Conservation (phyloP, 2,329 filamentous ascomycete genomes). For the Fusarium napiforme region DNA sequence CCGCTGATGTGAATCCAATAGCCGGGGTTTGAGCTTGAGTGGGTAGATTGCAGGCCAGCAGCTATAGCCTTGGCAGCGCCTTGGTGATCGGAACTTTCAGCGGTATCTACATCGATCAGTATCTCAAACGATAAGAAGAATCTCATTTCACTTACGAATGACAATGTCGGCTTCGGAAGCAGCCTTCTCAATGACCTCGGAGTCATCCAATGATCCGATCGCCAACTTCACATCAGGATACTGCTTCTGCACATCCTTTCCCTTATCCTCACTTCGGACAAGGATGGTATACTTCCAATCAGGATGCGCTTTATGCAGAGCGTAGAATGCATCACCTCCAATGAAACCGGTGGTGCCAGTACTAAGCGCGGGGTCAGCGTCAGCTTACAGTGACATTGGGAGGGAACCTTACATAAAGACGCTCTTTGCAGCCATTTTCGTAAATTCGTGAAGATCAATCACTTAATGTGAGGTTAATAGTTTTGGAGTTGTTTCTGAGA, state of each 20-base stretch:
- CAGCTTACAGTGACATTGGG: accelerated
- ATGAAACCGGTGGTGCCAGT: constrained; percentile 23
- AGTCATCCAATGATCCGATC: constrained; percentile 49
- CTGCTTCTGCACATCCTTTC: constrained; percentile 44
- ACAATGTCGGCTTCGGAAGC: constrained; percentile 50
- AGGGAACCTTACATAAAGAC: not conserved
- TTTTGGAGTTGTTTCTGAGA: no score
- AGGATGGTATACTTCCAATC: constrained; percentile 55
- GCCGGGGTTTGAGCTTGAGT: constrained; percentile 56
- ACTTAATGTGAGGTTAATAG: no score
- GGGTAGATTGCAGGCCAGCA: constrained; percentile 55
- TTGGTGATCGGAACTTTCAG: constrained; percentile 60
- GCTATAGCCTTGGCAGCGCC: constrained; percentile 58
- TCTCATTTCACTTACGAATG: constrained; percentile 42
- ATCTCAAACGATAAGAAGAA: no score
- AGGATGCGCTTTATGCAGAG: constrained; percentile 46
- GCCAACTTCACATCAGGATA: constrained; percentile 45
- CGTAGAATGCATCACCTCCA: constrained; percentile 21
- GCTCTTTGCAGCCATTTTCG: constrained; percentile 10
- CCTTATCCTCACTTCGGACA: constrained; percentile 54
- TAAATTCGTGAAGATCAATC: no score
- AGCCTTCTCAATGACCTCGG: constrained; percentile 44
- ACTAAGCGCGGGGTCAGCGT: not conserved
- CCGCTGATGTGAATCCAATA: constrained; percentile 66
- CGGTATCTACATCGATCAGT: constrained; percentile 41